Conservation (phyloP, 2,329 filamentous ascomycete genomes). For the Trichocomaceae sp. region DNA sequence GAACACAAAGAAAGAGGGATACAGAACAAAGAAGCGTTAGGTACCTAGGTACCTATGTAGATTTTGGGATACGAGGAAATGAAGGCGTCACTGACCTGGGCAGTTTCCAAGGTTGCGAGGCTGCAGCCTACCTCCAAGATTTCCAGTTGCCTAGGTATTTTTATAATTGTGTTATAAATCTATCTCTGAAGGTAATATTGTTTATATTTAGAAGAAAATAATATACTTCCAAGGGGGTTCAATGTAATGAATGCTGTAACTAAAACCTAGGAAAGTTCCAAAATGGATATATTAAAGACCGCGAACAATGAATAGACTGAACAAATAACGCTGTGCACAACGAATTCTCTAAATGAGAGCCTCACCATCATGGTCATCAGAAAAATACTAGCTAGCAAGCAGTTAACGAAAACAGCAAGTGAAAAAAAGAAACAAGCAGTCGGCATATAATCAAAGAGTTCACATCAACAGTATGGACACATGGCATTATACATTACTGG, state of each 20-base stretch:
- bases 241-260: too few relatives aligned
- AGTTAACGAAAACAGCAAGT: not conserved
- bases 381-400: not conserved
- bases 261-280: too few relatives aligned
- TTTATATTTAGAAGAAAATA: too few relatives aligned
- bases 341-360: not conserved
- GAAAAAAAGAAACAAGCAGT: not conserved
- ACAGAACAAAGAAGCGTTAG: not conserved
- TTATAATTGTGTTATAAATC: too few relatives aligned
- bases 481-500: slow-evolving; percentile 11
- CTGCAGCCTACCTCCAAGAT: too few relatives aligned
- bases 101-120: too few relatives aligned
- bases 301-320: not conserved
- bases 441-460: not conserved
- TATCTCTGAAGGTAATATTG: too few relatives aligned
- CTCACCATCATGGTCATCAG: not conserved
- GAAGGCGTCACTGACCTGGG: not conserved
- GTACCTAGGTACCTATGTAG: too few relatives aligned
- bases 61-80: too few relatives aligned
- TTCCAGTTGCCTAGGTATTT: too few relatives aligned
- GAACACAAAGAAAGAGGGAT: not conserved
- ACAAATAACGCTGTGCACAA: slow-evolving; percentile 2
- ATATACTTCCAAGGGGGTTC: too few relatives aligned
- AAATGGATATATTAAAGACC: too few relatives aligned
- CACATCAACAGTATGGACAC: slow-evolving; percentile 7